Conservation (phyloP, 2,329 filamentous ascomycete genomes). For the Emydomyces testavorans region DNA sequence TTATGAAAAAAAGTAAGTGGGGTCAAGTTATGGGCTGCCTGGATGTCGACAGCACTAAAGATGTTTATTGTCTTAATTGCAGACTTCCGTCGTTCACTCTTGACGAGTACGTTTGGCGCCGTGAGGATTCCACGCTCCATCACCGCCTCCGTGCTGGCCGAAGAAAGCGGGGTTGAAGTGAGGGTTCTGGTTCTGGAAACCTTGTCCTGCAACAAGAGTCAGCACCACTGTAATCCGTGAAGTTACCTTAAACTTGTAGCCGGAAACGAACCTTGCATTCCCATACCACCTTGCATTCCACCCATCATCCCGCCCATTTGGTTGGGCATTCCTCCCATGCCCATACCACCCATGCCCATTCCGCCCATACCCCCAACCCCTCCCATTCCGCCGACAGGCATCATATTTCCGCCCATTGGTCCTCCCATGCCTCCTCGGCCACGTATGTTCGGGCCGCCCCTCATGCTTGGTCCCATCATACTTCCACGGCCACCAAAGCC, state of each 20-base stretch:
- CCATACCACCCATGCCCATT: constrained; percentile 44
- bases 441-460: constrained; percentile 23
- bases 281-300: constrained; percentile 38
- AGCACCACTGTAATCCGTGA: constrained; percentile 13
- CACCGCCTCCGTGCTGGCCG: constrained; percentile 38
- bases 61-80: not conserved
- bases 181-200: constrained; percentile 56
- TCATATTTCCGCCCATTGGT: constrained; percentile 37
- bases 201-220: constrained; percentile 21
- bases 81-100: constrained; percentile 39
- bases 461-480: constrained; percentile 34
- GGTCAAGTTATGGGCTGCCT: not conserved
- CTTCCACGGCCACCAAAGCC: constrained; percentile 41
- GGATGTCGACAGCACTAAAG: not conserved
- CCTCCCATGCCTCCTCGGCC: constrained; percentile 49
- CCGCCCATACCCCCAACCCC: constrained; percentile 38
- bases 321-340: constrained; percentile 43
- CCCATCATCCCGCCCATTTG: constrained; percentile 51
- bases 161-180: constrained; percentile 69
- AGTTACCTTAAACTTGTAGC: too few relatives aligned
- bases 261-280: constrained; percentile 35
- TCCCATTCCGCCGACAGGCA: constrained; percentile 35
- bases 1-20: not conserved
- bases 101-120: constrained; percentile 68
- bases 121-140: constrained; percentile 66